Percentiles rank a stretch among this genome's conserved stretches.
phyloP scores from a whole-genome alignment of 129 eudicot species.

The Escallonia herrerae region DNA sequence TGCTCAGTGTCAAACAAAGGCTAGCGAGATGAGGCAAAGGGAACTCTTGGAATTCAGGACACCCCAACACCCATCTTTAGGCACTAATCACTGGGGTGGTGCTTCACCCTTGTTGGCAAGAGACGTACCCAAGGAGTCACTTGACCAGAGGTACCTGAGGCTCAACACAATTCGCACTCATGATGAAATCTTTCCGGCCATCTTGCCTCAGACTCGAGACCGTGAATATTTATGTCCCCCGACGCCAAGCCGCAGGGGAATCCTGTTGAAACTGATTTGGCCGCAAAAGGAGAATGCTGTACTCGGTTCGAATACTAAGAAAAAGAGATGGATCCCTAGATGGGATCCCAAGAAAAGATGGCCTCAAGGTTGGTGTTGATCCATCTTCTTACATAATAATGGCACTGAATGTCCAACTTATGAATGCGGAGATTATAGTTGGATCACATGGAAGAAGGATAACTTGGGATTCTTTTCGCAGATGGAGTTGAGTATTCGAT shows the following conservation, averaged over 20 bases:
- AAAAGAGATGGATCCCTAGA: conserved; percentile 32
- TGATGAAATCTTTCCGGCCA: conserved; percentile 36
- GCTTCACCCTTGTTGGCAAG: conserved; percentile 72
- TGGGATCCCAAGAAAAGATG: conserved; percentile 41
- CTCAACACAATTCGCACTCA: conserved; percentile 37
- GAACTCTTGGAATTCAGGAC: conserved; percentile 62
- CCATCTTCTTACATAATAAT: not conserved
- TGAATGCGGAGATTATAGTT: too few relatives aligned
- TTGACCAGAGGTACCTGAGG: conserved; percentile 60
- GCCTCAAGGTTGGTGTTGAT: conserved; percentile 76
- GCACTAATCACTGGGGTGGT: conserved; percentile 77
- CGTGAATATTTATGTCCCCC: conserved; percentile 4
- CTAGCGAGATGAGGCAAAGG: conserved; percentile 33
- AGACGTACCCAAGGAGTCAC: conserved; percentile 57
- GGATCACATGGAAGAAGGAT: too few relatives aligned
- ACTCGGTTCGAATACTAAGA: conserved; percentile 25
- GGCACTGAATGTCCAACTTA: too few relatives aligned
- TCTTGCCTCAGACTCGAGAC: conserved; percentile 9
- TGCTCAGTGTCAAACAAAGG: not conserved
- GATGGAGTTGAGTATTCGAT: too few relatives aligned
- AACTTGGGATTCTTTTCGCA: too few relatives aligned
- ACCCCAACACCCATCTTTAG: conserved; percentile 76
- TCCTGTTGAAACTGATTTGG: conserved; percentile 37
- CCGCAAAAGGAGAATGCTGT: conserved; percentile 13
- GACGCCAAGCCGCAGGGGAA: conserved; percentile 19